A percentile compares a stretch with the other conserved stretches of the same genome.
phyloP scores from a whole-genome alignment of 2,329 filamentous ascomycete genomes.

The Sordariomycetes sp. region DNA sequence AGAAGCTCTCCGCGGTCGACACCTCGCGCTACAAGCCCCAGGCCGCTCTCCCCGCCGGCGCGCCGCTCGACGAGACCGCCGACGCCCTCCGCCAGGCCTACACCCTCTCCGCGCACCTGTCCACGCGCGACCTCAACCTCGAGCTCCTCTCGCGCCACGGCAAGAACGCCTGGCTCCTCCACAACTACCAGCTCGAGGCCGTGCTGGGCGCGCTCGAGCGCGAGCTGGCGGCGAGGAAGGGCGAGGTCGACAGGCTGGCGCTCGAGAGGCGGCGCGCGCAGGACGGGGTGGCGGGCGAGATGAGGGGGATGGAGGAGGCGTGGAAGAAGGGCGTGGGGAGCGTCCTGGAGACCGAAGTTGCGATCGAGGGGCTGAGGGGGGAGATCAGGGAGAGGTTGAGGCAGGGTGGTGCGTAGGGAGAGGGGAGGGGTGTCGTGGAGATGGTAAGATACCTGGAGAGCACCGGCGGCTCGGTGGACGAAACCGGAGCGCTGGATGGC shows the following conservation, averaged over 20 bases:
- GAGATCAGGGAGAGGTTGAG: constrained; percentile 56
- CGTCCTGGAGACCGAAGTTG: constrained; percentile 79
- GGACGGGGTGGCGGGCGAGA: constrained; percentile 60
- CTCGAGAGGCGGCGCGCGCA: constrained; percentile 59
- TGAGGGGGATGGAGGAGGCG: constrained; percentile 60
- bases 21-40: constrained; percentile 73
- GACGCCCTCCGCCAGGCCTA: constrained; percentile 50
- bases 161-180: constrained; percentile 84
- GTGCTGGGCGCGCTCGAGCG: constrained; percentile 55
- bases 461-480: no score
- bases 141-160: constrained; percentile 69
- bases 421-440: background rate
- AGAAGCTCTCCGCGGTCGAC: constrained; percentile 56
- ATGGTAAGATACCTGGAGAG: background rate
- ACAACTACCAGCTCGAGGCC: constrained; percentile 70
- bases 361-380: constrained; percentile 59
- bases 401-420: constrained; percentile 10
- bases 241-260: constrained; percentile 64
- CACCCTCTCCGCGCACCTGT: constrained; percentile 39
- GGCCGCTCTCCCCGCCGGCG: constrained; percentile 26
- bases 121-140: constrained; percentile 44
- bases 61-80: constrained; percentile 25
- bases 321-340: constrained; percentile 73
- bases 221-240: constrained; percentile 58
- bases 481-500: no score